Conservation (phyloP, 2,329 filamentous ascomycete genomes). For the Neonectria magnoliae region DNA sequence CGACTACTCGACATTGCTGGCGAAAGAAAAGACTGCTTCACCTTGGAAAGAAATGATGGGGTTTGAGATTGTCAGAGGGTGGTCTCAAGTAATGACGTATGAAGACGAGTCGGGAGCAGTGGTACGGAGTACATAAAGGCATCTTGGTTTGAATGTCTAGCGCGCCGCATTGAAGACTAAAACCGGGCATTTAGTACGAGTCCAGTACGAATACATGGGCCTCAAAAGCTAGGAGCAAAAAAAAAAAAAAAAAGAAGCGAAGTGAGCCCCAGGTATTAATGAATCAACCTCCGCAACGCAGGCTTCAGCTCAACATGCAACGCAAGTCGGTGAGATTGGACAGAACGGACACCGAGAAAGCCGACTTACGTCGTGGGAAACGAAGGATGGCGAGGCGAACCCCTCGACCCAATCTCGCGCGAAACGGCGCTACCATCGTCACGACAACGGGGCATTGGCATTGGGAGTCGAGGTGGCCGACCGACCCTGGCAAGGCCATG, state of each 20-base stretch:
- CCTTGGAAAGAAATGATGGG: background rate
- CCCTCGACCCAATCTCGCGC: slow-evolving; percentile 20
- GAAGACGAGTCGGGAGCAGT: background rate
- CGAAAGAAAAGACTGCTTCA: background rate
- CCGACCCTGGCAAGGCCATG: slow-evolving; percentile 3
- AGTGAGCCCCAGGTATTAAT: too few species aligned
- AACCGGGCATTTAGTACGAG: background rate
- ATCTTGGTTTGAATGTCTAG: background rate
- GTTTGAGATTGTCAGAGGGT: background rate
- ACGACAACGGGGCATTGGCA: slow-evolving; percentile 38
- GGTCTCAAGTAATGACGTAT: background rate
- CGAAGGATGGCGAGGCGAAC: slow-evolving; percentile 11
- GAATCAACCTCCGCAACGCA: background rate
- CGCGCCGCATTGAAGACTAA: background rate
- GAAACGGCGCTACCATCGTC: slow-evolving; percentile 41
- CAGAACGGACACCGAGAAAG: background rate
- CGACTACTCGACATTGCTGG: background rate
- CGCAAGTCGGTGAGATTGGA: background rate
- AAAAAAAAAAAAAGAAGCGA: background rate
- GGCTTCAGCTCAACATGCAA: background rate
- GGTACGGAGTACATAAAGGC: background rate
- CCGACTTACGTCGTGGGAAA: background rate
- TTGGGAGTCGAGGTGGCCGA: slow-evolving; percentile 5
- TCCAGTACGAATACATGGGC: background rate
- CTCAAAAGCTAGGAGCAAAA: background rate